Evolutionary conservation across 164 flowering plant species (phyloP).

Genomic region (Amborella trichopoda): DNA sequence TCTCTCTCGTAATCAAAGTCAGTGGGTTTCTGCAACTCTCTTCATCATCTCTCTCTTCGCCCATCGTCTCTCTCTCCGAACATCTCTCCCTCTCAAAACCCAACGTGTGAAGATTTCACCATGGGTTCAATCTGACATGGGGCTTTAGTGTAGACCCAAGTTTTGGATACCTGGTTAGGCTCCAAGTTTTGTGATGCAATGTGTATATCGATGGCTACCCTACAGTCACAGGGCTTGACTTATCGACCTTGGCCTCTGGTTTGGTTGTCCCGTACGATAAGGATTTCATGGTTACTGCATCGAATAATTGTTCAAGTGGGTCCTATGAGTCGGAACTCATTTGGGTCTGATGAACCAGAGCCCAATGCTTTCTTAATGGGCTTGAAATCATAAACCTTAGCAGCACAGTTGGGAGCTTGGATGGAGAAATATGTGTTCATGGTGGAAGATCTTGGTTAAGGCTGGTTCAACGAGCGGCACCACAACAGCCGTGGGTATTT

Average conservation of each 20-base stretch:
- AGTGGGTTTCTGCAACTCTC: no score
- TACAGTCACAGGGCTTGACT: slow-evolving; percentile 45
- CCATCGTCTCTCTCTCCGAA: no score
- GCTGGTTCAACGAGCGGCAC: slow-evolving; percentile 17
- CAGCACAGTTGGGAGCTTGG: slow-evolving; percentile 57
- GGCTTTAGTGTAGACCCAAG: slow-evolving; percentile 23
- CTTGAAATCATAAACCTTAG: slow-evolving; percentile 62
- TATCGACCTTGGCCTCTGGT: slow-evolving; percentile 25
- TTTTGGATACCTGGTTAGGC: slow-evolving; percentile 37
- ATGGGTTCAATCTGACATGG: slow-evolving; percentile 71
- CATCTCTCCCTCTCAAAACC: no score
- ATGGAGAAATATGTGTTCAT: slow-evolving; percentile 60
- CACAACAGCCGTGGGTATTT: slow-evolving; percentile 55
- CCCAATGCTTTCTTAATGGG: slow-evolving; percentile 54
- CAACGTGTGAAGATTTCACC: no score
- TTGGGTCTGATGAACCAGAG: slow-evolving; percentile 19
- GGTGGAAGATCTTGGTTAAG: slow-evolving; percentile 14
- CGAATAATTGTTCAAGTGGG: slow-evolving; percentile 40
- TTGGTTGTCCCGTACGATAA: slow-evolving; percentile 48
- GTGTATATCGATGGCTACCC: slow-evolving; percentile 50
- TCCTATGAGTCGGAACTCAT: slow-evolving; percentile 22
- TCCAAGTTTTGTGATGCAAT: slow-evolving; percentile 77
- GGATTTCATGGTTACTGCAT: slow-evolving; percentile 46
- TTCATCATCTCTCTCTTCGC: no score
- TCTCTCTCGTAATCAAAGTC: no score